These are phyloP conservation scores for Kwoniella heveanensis DNA, from an alignment of 768 basidiomycete species.

Conservation along the genomic window DNA sequence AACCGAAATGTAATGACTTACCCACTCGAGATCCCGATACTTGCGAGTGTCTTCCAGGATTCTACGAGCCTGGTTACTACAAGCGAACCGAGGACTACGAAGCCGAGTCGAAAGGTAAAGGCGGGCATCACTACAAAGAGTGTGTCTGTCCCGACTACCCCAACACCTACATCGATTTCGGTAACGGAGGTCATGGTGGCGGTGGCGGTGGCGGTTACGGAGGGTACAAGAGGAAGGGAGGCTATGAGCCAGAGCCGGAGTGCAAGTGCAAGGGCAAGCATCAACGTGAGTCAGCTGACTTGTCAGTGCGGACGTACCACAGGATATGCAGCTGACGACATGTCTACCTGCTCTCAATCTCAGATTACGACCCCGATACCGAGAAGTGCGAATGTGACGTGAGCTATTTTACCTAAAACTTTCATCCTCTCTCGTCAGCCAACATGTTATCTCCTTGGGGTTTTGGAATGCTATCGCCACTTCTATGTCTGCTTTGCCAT, in stretches of 20 bases:
- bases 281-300: constrained; percentile 12
- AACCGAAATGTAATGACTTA: constrained; percentile 7
- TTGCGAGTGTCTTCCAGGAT: constrained; percentile 16
- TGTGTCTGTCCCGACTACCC: constrained; percentile 22
- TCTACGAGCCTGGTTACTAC: constrained; percentile 4
- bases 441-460: too few relatives aligned
- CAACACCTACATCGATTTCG: constrained; percentile 11
- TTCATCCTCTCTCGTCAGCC: neutral
- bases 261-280: constrained; percentile 18
- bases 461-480: too few relatives aligned
- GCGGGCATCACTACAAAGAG: constrained; percentile 8
- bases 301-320: neutral
- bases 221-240: constrained; percentile 12
- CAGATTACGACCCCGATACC: constrained; percentile 11
- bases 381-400: constrained; percentile 17
- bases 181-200: neutral
- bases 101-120: constrained; percentile 2
- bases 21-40: constrained; percentile 14
- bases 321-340: constrained; percentile 13
- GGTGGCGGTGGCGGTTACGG: neutral
- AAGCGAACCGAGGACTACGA: neutral
- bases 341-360: too few relatives aligned
- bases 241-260: neutral
- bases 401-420: neutral
- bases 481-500: too few relatives aligned